Conservation (phyloP, 306 rosid species). For the Medicago ruthenica region DNA sequence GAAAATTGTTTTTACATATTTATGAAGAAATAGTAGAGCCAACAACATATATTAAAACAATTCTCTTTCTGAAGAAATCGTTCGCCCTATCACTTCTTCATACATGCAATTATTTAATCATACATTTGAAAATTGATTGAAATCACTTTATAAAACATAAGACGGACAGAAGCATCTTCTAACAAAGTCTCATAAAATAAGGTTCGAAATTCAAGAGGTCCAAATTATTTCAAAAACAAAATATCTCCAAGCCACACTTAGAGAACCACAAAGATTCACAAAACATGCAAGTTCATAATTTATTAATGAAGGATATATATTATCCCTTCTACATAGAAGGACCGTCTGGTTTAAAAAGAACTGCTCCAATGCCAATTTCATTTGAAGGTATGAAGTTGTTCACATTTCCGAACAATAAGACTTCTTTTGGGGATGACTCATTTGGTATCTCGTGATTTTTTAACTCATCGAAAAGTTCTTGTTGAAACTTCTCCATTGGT, state of each 20-base stretch:
- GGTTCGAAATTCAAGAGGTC: not conserved
- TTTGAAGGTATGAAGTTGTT: slow-evolving; percentile 37
- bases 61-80: too few relatives aligned
- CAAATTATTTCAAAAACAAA: not conserved
- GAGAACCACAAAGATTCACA: not conserved
- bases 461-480: slow-evolving; percentile 4
- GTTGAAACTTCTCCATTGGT: not conserved
- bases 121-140: not conserved
- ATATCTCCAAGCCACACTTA: not conserved
- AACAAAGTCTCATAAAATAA: not conserved
- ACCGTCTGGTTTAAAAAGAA: slow-evolving; percentile 14
- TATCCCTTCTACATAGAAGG: not conserved
- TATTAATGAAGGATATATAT: not conserved
- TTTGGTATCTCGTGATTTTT: not conserved
- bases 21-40: too few relatives aligned
- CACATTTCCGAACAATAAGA: not conserved
- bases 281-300: not conserved
- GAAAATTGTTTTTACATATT: too few relatives aligned
- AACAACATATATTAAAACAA: too few relatives aligned
- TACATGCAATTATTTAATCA: not conserved
- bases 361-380: slow-evolving; percentile 43
- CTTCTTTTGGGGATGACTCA: slow-evolving; percentile 10
- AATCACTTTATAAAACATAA: not conserved
- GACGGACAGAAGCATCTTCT: not conserved
- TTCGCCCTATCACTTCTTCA: too few relatives aligned